These are phyloP conservation scores for Diaporthe vaccinii DNA, from an alignment of 2,329 filamentous ascomycete species.

Conservation along the genomic window DNA sequence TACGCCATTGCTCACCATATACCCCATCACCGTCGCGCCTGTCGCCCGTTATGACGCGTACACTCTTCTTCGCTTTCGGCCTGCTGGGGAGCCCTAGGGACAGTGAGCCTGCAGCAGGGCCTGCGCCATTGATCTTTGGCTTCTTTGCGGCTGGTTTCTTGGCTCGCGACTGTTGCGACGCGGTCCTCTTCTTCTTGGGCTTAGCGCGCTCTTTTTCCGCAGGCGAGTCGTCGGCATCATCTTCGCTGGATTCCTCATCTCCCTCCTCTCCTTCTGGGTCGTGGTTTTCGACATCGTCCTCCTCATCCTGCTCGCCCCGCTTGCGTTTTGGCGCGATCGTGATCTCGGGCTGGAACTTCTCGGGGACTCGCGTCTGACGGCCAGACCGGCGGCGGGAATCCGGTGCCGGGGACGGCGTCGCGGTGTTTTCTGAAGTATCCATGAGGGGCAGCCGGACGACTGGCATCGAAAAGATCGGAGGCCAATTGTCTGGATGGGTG, in stretches of 20 bases:
- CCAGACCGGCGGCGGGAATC: constrained; percentile 73
- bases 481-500: constrained; percentile 47
- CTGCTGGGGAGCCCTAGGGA: constrained; percentile 62
- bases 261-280: constrained; percentile 55
- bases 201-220: constrained; percentile 61
- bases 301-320: constrained; percentile 61
- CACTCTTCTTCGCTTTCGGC: constrained; percentile 71
- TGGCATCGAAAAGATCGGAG: constrained; percentile 51
- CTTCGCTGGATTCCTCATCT: constrained; percentile 45
- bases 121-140: constrained; percentile 72
- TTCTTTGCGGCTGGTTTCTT: constrained; percentile 74
- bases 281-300: constrained; percentile 61
- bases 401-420: constrained; percentile 65
- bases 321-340: constrained; percentile 69
- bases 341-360: constrained; percentile 71
- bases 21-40: constrained; percentile 66
- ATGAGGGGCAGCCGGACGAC: constrained; percentile 61
- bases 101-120: constrained; percentile 53
- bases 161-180: constrained; percentile 59
- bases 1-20: constrained; percentile 61
- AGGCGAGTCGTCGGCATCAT: constrained; percentile 56
- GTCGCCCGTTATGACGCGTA: constrained; percentile 62
- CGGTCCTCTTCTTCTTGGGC: constrained; percentile 47
- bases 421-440: constrained; percentile 69
- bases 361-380: constrained; percentile 73